Conservation (phyloP, 495 filamentous ascomycete species). For the Jackrogersella multiformis region DNA sequence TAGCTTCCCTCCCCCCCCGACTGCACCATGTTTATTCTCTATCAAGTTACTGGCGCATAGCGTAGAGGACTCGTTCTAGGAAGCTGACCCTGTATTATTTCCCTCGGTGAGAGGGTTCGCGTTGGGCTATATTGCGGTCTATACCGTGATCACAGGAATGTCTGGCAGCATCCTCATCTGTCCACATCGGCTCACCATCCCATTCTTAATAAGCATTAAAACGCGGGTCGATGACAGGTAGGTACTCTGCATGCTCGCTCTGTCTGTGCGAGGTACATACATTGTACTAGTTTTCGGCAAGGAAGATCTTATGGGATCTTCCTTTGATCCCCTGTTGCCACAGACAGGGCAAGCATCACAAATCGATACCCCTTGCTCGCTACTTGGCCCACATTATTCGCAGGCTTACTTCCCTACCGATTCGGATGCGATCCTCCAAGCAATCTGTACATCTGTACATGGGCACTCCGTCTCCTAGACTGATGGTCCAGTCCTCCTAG, state of each 20-base stretch:
- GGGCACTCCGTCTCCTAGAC: constrained; percentile 17
- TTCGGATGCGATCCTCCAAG: constrained; percentile 50
- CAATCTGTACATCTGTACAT: constrained; percentile 32
- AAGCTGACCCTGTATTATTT: background rate
- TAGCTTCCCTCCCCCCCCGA: constrained; percentile 15
- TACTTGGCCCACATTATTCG: constrained; percentile 44
- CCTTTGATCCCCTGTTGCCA: constrained; percentile 45
- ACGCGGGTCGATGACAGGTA: constrained; percentile 34
- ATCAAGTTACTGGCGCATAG: constrained; percentile 13
- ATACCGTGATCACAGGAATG: constrained; percentile 13
- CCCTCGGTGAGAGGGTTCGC: background rate
- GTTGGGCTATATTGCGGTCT: constrained; percentile 3
- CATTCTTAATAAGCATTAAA: constrained; percentile 38
- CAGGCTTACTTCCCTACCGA: constrained; percentile 50
- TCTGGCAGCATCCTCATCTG: constrained; percentile 21
- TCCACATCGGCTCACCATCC: constrained; percentile 23
- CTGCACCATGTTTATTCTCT: constrained; percentile 2
- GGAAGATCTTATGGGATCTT: constrained; percentile 50
- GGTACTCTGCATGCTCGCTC: constrained; percentile 34
- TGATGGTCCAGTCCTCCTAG: constrained; percentile 41
- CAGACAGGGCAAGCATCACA: constrained; percentile 46
- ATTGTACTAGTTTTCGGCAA: constrained; percentile 40
- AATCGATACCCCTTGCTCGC: constrained; percentile 48
- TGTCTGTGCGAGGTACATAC: constrained; percentile 43
- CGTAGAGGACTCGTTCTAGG: constrained; percentile 1